Evolutionary conservation across 2,329 filamentous ascomycete genomes (phyloP).

Genomic region (Nemania sp.): DNA sequence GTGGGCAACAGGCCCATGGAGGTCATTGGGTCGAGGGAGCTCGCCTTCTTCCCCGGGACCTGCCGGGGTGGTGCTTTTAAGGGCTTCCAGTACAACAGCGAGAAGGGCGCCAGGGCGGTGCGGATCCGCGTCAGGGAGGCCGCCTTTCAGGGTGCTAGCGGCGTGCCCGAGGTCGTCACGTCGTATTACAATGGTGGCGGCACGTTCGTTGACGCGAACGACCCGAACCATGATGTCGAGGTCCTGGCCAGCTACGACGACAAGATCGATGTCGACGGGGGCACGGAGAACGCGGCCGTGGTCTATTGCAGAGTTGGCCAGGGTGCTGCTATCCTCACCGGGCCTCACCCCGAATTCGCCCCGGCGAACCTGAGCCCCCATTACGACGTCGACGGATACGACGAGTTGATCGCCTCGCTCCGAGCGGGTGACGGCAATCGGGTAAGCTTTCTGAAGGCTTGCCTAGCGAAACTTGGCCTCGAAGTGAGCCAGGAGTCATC

Average conservation of each 20-base stretch:
- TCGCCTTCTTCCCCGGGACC: slow-evolving; percentile 84
- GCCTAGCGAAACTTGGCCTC: slow-evolving; percentile 80
- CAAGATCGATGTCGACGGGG: slow-evolving; percentile 75
- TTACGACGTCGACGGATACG: slow-evolving; percentile 69
- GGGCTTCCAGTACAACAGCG: slow-evolving; percentile 89
- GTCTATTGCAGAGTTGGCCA: slow-evolving; percentile 83
- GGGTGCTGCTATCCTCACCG: slow-evolving; percentile 78
- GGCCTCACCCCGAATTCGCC: slow-evolving; percentile 94
- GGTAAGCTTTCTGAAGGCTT: slow-evolving; percentile 76
- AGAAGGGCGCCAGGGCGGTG: slow-evolving; percentile 78
- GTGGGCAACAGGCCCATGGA: slow-evolving; percentile 80
- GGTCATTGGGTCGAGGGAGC: slow-evolving; percentile 81
- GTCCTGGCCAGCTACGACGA: slow-evolving; percentile 81
- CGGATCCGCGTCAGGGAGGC: slow-evolving; percentile 67
- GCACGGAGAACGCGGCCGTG: slow-evolving; percentile 74
- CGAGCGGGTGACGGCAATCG: slow-evolving; percentile 71
- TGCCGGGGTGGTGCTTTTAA: slow-evolving; percentile 86
- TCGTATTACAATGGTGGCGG: slow-evolving; percentile 96
- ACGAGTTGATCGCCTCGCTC: slow-evolving; percentile 69
- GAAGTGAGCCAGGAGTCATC: slow-evolving; percentile 71
- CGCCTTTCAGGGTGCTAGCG: slow-evolving; percentile 54
- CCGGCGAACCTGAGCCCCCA: slow-evolving; percentile 74
- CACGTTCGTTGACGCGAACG: slow-evolving; percentile 78
- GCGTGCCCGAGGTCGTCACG: slow-evolving; percentile 65
- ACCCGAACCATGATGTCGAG: slow-evolving; percentile 69